Evolutionary conservation across 768 basidiomycete genomes (phyloP), one percentile per base, ranked within the genome.

Genomic region (Naganishia onofrii): DNA sequence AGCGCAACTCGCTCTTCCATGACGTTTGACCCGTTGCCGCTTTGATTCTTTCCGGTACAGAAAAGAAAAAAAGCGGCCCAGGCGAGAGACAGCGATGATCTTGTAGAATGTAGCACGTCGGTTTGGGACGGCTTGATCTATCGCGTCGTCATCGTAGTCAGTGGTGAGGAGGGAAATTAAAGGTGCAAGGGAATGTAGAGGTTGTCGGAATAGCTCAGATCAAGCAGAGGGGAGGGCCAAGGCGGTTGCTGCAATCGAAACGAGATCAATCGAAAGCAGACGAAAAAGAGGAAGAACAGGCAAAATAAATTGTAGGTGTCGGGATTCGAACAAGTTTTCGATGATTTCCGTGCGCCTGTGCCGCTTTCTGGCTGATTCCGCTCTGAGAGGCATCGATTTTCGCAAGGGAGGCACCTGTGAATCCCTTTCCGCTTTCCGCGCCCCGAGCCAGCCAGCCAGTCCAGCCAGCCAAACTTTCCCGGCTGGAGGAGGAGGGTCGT

Each of bases 41-140:
- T 36, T 4, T 36, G 34, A 36, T 36, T 13, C 36, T 56, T 7
- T 26, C 38, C 60, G 42, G 31, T 21, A 63, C 15, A 63, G 46
- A 36, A 36, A 12, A 36, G 48, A 13, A 17, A 13, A 26, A 32
- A n/a, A n/a, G n/a, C 8, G 48, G 48, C 32, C 23, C 44, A 38
- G 65, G 65, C 52, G 65, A 54, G 65, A 66, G 65, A 66, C 46
- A 53, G 46, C 65, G 52, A 54, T 46, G 32, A 51, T 66, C 52
- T 51, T n/a, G 48, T 53, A 29, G 29, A n/a, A 5, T 8, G 55
- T 31, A 57, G 55, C 29, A n/a, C 55, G 32, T 56, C 32, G n/a
- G 54, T 28, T 15, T 42, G 29, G 3, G 34, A 13, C 3, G 26
- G 60, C 60, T n/a, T 63, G 38, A 63, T 63, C 34, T 34, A 44